Percentiles rank a stretch among this genome's conserved stretches.
These are phyloP conservation scores for Prunus armeniaca DNA, from an alignment of 306 rosid species.

Conservation along the genomic window DNA sequence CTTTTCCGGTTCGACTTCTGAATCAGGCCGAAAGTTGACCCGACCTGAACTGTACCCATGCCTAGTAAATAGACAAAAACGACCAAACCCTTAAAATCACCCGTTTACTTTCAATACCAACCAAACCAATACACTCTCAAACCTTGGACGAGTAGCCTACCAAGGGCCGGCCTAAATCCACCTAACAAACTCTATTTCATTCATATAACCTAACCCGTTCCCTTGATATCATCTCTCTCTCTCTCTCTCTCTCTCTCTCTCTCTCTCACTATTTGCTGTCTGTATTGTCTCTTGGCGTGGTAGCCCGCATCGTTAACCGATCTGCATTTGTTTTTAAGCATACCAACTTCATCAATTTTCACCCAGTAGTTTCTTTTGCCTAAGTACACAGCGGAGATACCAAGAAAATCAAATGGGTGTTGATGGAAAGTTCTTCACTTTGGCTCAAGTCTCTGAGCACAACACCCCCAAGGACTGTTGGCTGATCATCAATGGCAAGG, in stretches of 20 bases:
- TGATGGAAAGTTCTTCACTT: slow-evolving; percentile 41
- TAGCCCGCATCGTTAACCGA: not conserved
- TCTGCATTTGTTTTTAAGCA: slow-evolving; percentile 1
- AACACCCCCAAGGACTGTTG: slow-evolving; percentile 43
- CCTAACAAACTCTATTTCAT: not conserved
- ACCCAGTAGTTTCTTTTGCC: not conserved
- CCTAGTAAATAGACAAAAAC: not conserved
- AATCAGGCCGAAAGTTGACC: too few relatives aligned
- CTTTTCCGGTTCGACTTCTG: too few relatives aligned
- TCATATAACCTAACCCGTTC: not conserved
- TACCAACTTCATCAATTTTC: slow-evolving; percentile 5
- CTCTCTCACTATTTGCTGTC: not conserved
- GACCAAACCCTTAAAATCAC: not conserved
- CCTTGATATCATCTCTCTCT: too few relatives aligned
- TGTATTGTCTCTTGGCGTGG: not conserved
- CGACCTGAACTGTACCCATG: too few relatives aligned
- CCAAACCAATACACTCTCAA: not conserved
- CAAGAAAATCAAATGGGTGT: slow-evolving; percentile 31
- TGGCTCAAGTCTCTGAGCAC: slow-evolving; percentile 47
- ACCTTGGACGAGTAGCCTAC: not conserved
- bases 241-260: not conserved
- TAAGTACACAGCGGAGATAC: not conserved
- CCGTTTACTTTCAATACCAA: not conserved
- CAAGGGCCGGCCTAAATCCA: not conserved
- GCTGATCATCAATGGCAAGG: slow-evolving; percentile 55